Base-by-base conservation (phyloP, 1,139 yeast species). In the Suhomyces atakaporum region DNA sequence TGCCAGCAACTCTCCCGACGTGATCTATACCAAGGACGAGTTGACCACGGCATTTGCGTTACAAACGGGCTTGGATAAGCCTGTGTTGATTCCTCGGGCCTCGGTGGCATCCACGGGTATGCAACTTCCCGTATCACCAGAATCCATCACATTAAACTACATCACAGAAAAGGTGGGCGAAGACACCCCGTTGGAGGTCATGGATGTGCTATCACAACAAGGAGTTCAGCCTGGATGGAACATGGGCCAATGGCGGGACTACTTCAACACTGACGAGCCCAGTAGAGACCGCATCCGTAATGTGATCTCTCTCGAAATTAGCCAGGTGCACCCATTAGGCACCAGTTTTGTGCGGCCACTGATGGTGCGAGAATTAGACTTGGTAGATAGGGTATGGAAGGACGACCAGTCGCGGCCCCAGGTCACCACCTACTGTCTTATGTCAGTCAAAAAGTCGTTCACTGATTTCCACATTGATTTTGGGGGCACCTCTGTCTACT, bases 381-480 rank as follows among this genome's bases (percentile, higher is more conserved):
- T 88, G 33, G 89, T 86, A 1, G 83, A 81, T 45, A 67, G 68
- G 41, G 77, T 82, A 0, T 88, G 95, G 92, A 48, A 39, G 20
- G 49, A 45, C 13, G 49, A 46, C 15, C 63, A 66, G 24, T 47
- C 49, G 8, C 64, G 79, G 34, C 84, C 96, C 1, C 79, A 84
- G 49, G 95, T 89, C 1, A 77, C 89, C n/a, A 77, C 81, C 38
- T 89, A 88, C 53, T 81, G 95, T 46, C 64, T 89, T 25, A 89
- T 89, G 96, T 84, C 95, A 0, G 95, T 87, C 0, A 66, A 71
- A 27, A 79, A 82, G 40, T 81, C 94, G 1, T 89, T 79, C 54
- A 89, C 96, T 0, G 97, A 89, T 54, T 89, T 88, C 59, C 97
- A 89, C 56, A 70, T 89, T 29, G 97, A 89, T 58, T 89, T 89